Conservation (phyloP, 2,329 filamentous ascomycete genomes). For the Alternaria tenuissima region DNA sequence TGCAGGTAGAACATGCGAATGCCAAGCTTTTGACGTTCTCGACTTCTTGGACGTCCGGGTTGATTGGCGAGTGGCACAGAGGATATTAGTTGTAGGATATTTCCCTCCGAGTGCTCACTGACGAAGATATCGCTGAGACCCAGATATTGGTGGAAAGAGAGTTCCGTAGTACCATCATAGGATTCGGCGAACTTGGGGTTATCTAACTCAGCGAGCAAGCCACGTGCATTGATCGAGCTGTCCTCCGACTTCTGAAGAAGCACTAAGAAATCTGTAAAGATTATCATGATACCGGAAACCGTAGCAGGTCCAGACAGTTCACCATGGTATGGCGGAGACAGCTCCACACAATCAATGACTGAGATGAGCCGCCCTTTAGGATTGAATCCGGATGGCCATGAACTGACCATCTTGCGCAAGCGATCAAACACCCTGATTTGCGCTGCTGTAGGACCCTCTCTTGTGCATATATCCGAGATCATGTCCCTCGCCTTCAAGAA, state of each 20-base stretch:
- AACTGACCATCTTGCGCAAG: constrained; percentile 77
- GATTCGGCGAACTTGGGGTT: constrained; percentile 66
- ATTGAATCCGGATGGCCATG: constrained; percentile 76
- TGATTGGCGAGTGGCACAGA: constrained; percentile 46
- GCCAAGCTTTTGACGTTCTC: constrained; percentile 40
- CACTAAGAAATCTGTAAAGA: constrained; percentile 85
- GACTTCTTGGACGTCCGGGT: constrained; percentile 42
- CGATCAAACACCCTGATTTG: constrained; percentile 78
- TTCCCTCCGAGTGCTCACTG: constrained; percentile 69
- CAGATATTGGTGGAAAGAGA: constrained; percentile 78
- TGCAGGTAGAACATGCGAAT: constrained; percentile 69
- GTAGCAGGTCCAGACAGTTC: constrained; percentile 57
- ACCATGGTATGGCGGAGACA: constrained; percentile 74
- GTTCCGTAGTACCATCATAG: constrained; percentile 59
- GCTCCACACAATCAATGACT: constrained; percentile 80
- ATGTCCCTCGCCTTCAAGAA: constrained; percentile 92
- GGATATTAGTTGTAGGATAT: constrained; percentile 73
- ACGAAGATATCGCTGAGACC: constrained; percentile 74
- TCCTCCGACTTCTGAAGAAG: constrained; percentile 75
- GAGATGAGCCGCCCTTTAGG: constrained; percentile 81
- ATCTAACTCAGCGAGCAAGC: constrained; percentile 84
- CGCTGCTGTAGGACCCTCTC: constrained; percentile 76
- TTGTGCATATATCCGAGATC: constrained; percentile 94
- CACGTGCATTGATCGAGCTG: constrained; percentile 73
- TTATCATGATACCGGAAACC: constrained; percentile 72